phyloP scores from a whole-genome alignment of 1,284 basidiomycete species.

The Singerocomus rubriflavus region DNA sequence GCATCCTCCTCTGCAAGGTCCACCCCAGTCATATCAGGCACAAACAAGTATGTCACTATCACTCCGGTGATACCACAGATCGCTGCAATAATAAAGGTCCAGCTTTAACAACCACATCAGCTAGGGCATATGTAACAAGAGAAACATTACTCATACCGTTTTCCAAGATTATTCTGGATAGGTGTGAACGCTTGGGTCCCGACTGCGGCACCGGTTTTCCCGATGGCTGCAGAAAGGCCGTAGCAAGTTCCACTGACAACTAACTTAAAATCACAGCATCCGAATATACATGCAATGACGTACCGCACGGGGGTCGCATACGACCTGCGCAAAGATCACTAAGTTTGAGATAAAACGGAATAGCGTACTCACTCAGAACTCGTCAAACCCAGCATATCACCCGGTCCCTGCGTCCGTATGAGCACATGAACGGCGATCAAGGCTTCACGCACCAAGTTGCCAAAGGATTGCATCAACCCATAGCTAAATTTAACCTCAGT shows the following conservation, averaged over 20 bases:
- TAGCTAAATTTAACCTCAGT: constrained; percentile 41
- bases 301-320: constrained; percentile 67
- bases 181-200: constrained; percentile 78
- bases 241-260: constrained; percentile 60
- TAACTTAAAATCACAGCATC: not conserved
- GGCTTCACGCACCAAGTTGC: constrained; percentile 51
- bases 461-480: constrained; percentile 65
- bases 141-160: constrained; percentile 40
- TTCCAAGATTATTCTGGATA: constrained; percentile 65
- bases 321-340: constrained; percentile 37
- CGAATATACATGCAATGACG: constrained; percentile 1
- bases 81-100: constrained; percentile 72
- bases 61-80: constrained; percentile 63
- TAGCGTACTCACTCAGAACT: constrained; percentile 53
- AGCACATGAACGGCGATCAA: not conserved
- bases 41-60: constrained; percentile 64
- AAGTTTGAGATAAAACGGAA: constrained; percentile 6
- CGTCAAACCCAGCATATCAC: constrained; percentile 69
- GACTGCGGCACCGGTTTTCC: constrained; percentile 74
- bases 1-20: constrained; percentile 69
- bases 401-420: constrained; percentile 52
- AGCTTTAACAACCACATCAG: constrained; percentile 39
- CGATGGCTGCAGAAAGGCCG: constrained; percentile 68
- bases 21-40: constrained; percentile 65
- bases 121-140: not conserved